phyloP scores from a whole-genome alignment of 2,329 filamentous ascomycete species.

The Colletotrichum viniferum region DNA sequence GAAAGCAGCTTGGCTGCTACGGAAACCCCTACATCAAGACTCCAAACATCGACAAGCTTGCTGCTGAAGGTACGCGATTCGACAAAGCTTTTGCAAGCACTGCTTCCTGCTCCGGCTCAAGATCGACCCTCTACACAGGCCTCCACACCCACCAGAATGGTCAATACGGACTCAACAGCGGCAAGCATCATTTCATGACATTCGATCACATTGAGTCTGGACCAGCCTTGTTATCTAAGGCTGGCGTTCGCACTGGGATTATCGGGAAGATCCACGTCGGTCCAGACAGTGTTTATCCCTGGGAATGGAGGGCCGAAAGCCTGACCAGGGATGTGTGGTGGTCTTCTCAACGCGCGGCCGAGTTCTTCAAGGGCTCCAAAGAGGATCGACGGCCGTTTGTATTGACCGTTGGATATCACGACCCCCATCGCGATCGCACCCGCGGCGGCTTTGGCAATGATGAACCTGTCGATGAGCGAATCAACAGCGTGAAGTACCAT shows the following conservation, averaged over 20 bases:
- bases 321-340: not conserved
- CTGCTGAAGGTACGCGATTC: slow-evolving; percentile 39
- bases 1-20: slow-evolving; percentile 40
- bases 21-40: slow-evolving; percentile 34
- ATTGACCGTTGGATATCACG: not conserved
- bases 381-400: not conserved
- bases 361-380: not conserved
- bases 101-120: slow-evolving; percentile 52
- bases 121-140: slow-evolving; percentile 52
- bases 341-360: not conserved
- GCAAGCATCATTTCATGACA: slow-evolving; percentile 46
- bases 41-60: slow-evolving; percentile 45
- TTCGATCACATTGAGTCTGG: slow-evolving; percentile 39
- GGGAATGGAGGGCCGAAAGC: not conserved
- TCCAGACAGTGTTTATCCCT: not conserved
- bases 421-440: not conserved
- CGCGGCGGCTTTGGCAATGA: not conserved
- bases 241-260: not conserved
- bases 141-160: slow-evolving; percentile 54
- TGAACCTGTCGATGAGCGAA: not conserved
- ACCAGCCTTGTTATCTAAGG: not conserved
- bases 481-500: not conserved
- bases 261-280: not conserved
- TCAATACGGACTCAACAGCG: slow-evolving; percentile 46
- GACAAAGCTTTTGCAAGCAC: slow-evolving; percentile 46